Base-by-base conservation (phyloP, 2,329 filamentous ascomycete species). In the Tolypocladium inflatum region DNA sequence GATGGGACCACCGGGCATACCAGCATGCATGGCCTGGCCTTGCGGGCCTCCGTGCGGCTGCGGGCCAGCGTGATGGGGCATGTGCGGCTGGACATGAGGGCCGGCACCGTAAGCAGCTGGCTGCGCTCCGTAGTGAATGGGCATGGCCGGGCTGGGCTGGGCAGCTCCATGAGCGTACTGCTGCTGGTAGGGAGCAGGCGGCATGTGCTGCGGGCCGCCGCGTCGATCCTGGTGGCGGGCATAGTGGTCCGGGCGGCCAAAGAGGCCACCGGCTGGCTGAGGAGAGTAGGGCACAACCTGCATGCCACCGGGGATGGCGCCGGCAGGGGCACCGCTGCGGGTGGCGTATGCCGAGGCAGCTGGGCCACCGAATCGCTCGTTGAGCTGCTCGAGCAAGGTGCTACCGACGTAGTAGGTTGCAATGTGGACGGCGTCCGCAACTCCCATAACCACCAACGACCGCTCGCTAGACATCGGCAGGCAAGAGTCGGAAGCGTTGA, bases 221-320 rank as follows among this genome's bases (percentile, higher is more conserved):
- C 89, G 85, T 58, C 87, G 85, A 60, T 89, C 85, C 63, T 89
- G 87, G 64, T 89, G 85, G 63, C 90, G 77, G 59, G 77, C 86
- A 66, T 88, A 96, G 72, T 90, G 90, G 62, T 97, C 93, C 51
- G 91, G 87, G 67, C 92, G 90, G 58, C 92, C 92, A 71, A 92
- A 97, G 72, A 93, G 92, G 64, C 94, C 94, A 59, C 91, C 90
- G 58, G 91, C 90, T 35, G 93, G 89, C 73, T 97, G 92, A 55
- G 94, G 94, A 58, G 91, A 89, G 72, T 99, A 99, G 7, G 94
- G 94, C n/a, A 97, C 91, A 55, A 99, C 94, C 73, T 97, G 94
- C 91, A 99, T 96, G 61, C 94, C 94, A 60, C 94, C 94, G 26
- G 94, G 94, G 19, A 97, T 91, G 39, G 93, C 91, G 55, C 93